phyloP scores from a whole-genome alignment of 495 filamentous ascomycete genomes.

The Penicillium riverlandense region DNA sequence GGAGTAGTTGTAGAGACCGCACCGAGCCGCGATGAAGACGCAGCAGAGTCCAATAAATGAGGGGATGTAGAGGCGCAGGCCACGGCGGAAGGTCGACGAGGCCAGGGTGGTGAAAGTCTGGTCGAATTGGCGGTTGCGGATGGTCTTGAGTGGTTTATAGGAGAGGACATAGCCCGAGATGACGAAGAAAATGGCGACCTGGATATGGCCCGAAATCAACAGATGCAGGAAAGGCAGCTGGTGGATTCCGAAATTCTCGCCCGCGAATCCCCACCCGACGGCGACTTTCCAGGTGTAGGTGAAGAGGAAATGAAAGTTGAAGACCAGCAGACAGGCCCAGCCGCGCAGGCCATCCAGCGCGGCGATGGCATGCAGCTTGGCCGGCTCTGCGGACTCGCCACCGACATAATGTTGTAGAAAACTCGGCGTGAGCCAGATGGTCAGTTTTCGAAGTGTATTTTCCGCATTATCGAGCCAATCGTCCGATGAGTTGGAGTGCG shows the following conservation, averaged over 20 bases:
- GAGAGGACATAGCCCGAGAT: slow-evolving; percentile 65
- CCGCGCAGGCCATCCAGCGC: slow-evolving; percentile 45
- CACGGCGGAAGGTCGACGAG: slow-evolving; percentile 59
- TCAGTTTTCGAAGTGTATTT: slow-evolving; percentile 20
- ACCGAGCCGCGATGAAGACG: slow-evolving; percentile 46
- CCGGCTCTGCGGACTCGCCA: slow-evolving; percentile 17
- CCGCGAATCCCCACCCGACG: slow-evolving; percentile 40
- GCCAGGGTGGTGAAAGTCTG: slow-evolving; percentile 41
- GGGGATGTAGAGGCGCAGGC: slow-evolving; percentile 56
- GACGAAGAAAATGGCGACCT: slow-evolving; percentile 71
- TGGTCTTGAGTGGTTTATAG: slow-evolving; percentile 54
- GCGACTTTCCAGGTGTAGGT: slow-evolving; percentile 42
- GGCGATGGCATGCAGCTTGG: slow-evolving; percentile 37
- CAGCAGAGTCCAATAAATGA: slow-evolving; percentile 49
- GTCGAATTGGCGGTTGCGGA: slow-evolving; percentile 46
- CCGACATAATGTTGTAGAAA: slow-evolving; percentile 35
- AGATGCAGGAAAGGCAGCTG: slow-evolving; percentile 60
- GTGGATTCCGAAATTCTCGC: slow-evolving; percentile 46
- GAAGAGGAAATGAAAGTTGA: slow-evolving; percentile 49
- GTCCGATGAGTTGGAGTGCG: slow-evolving; percentile 20
- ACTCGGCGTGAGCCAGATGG: slow-evolving; percentile 31
- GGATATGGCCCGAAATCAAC: slow-evolving; percentile 57
- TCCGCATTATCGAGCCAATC: slow-evolving; percentile 25
- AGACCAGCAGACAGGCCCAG: slow-evolving; percentile 45
- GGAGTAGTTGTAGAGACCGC: slow-evolving; percentile 43